phyloP scores from a whole-genome alignment of 768 basidiomycete genomes.

The Steccherinum ochraceum region DNA sequence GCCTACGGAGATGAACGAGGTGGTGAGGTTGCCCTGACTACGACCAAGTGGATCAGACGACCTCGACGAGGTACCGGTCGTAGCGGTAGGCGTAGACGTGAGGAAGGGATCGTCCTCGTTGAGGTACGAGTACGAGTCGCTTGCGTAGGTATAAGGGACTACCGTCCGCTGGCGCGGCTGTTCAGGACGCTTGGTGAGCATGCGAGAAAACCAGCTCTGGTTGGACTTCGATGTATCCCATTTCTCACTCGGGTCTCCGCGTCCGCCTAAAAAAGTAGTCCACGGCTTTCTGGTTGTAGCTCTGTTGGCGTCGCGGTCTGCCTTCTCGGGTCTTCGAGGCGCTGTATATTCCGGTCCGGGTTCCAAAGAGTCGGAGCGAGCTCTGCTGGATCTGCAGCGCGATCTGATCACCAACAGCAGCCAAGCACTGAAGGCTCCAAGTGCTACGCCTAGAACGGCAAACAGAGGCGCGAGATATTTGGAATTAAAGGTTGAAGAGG shows the following conservation, averaged over 20 bases:
- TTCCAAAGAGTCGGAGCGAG: slow-evolving; percentile 8
- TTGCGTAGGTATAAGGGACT: background rate
- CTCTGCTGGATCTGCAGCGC: background rate
- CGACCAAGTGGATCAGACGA: background rate
- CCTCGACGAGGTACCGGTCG: background rate
- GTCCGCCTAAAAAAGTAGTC: slow-evolving; percentile 6
- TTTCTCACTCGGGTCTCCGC: slow-evolving; percentile 1
- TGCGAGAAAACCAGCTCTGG: background rate
- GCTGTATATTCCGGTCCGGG: slow-evolving; percentile 24
- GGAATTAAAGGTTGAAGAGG: slow-evolving; percentile 13
- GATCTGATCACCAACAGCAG: slow-evolving; percentile 15
- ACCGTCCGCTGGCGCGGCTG: background rate
- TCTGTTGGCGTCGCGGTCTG: background rate
- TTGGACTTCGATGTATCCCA: background rate
- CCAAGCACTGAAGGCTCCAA: slow-evolving; percentile 19
- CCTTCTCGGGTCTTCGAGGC: background rate
- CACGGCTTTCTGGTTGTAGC: background rate
- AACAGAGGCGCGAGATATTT: slow-evolving; percentile 25
- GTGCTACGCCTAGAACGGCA: slow-evolving; percentile 16
- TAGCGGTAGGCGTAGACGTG: background rate
- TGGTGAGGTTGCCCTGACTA: slow-evolving; percentile 3
- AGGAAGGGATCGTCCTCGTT: slow-evolving; percentile 14
- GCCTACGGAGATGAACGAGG: background rate
- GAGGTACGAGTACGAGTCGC: slow-evolving; percentile 25
- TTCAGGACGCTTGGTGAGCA: too few species aligned